phyloP scores from a whole-genome alignment of 2,329 filamentous ascomycete species.

The Akanthomyces dipterigenus region DNA sequence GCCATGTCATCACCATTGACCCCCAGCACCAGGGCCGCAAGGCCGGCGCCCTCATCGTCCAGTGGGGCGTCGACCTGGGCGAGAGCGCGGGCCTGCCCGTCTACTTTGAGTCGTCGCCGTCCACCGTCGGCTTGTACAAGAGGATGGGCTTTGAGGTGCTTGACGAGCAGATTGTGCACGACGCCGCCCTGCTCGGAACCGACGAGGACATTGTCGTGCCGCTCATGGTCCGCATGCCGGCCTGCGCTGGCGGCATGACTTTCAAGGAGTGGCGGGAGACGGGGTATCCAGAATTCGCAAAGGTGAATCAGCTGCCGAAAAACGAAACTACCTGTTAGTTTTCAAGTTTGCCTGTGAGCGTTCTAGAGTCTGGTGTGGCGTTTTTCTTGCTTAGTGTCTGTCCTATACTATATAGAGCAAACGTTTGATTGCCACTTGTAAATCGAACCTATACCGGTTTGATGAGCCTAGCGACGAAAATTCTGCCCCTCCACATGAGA shows the following conservation, averaged over 20 bases:
- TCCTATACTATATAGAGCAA: not conserved
- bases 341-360: not conserved
- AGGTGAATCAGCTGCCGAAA: not conserved
- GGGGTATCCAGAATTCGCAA: slow-evolving; percentile 16
- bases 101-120: slow-evolving; percentile 40
- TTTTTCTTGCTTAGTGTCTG: not conserved
- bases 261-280: slow-evolving; percentile 28
- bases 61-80: slow-evolving; percentile 33
- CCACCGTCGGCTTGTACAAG: slow-evolving; percentile 35
- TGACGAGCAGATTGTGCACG: slow-evolving; percentile 33
- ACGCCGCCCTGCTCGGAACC: slow-evolving; percentile 26
- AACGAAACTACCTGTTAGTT: not conserved
- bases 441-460: not conserved
- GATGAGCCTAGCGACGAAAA: not conserved
- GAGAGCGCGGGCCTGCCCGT: slow-evolving; percentile 32
- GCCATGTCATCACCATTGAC: slow-evolving; percentile 38
- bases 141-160: slow-evolving; percentile 39
- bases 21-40: slow-evolving; percentile 36
- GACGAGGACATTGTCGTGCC: slow-evolving; percentile 31
- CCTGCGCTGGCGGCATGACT: slow-evolving; percentile 23
- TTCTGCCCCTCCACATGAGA: not conserved
- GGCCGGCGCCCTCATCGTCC: slow-evolving; percentile 33
- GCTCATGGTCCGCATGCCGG: slow-evolving; percentile 36
- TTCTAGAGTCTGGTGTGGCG: not conserved
- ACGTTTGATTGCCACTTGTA: not conserved